Percentiles rank a stretch among this genome's conserved stretches.
Evolutionary conservation across 208 protist species (phyloP).

Genomic region (Lotmaria passim): DNA sequence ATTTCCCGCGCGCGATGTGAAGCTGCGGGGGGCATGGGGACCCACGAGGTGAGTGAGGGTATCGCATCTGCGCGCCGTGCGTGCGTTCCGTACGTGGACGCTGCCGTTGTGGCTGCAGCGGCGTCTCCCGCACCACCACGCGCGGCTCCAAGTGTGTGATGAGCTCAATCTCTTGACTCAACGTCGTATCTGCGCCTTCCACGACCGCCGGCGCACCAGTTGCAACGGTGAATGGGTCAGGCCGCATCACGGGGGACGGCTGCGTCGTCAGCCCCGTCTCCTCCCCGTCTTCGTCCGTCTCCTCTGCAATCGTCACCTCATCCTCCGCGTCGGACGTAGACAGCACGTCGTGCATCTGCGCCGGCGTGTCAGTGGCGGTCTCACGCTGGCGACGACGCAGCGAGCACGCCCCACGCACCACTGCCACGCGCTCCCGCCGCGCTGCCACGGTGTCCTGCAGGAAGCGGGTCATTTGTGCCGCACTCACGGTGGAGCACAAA

Average conservation of each 20-base stretch:
- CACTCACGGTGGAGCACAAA: conserved; percentile 18
- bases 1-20: conserved; percentile 10
- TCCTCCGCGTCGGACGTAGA: background rate
- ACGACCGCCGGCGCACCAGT: too few relatives aligned
- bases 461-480: conserved; percentile 42
- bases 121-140: background rate
- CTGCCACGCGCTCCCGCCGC: conserved; percentile 35
- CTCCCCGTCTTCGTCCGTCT: conserved; percentile 3
- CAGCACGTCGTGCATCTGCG: background rate
- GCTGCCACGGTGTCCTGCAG: conserved; percentile 32
- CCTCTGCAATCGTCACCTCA: background rate
- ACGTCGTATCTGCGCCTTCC: background rate
- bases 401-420: conserved; percentile 29
- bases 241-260: too few relatives aligned
- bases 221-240: too few relatives aligned
- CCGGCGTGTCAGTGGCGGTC: background rate
- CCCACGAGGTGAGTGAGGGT: background rate
- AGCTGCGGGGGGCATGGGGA: background rate
- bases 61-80: background rate
- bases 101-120: conserved; percentile 24
- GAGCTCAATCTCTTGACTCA: conserved; percentile 24
- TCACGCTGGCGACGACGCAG: conserved; percentile 19
- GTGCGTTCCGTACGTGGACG: conserved; percentile 12
- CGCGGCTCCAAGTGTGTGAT: conserved; percentile 4
- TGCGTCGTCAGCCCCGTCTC: conserved; percentile 3